A percentile compares a stretch with the other conserved stretches of the same genome.
phyloP scores from a whole-genome alignment of 495 filamentous ascomycete species.

The Choiromyces venosus region DNA sequence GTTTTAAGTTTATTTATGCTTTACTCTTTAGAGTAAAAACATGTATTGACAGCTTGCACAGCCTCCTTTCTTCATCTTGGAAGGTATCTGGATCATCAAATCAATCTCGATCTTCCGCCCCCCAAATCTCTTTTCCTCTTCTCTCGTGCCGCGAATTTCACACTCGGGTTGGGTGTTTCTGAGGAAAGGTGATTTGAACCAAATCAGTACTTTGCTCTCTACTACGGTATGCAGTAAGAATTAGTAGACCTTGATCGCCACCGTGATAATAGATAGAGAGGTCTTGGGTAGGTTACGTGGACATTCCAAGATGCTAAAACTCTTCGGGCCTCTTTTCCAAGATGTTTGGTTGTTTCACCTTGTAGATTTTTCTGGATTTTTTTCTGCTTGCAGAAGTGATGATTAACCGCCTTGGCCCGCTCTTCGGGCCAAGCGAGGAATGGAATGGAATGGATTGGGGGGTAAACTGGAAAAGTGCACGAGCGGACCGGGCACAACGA shows the following conservation, averaged over 20 bases:
- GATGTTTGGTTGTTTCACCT: neutral
- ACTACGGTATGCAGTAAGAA: no score
- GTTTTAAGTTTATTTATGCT: neutral
- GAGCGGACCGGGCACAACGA: neutral
- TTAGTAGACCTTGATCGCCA: neutral
- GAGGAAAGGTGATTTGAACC: neutral
- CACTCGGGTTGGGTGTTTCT: neutral
- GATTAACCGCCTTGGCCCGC: neutral
- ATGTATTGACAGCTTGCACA: neutral
- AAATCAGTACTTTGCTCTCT: neutral
- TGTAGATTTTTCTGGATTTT: neutral
- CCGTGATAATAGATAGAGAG: neutral
- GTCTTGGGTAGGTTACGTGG: neutral
- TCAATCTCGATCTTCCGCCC: neutral
- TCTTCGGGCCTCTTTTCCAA: neutral
- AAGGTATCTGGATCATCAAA: neutral
- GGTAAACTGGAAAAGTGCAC: neutral
- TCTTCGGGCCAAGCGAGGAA: neutral
- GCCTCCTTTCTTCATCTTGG: neutral
- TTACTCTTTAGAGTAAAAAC: neutral
- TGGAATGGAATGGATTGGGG: neutral
- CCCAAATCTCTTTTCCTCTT: neutral
- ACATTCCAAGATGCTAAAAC: neutral
- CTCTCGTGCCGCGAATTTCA: neutral
- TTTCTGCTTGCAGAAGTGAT: neutral